Percentiles rank a stretch among this genome's conserved stretches.
phyloP scores from a whole-genome alignment of 169 alveolate genomes.

The Babesia bigemina region DNA sequence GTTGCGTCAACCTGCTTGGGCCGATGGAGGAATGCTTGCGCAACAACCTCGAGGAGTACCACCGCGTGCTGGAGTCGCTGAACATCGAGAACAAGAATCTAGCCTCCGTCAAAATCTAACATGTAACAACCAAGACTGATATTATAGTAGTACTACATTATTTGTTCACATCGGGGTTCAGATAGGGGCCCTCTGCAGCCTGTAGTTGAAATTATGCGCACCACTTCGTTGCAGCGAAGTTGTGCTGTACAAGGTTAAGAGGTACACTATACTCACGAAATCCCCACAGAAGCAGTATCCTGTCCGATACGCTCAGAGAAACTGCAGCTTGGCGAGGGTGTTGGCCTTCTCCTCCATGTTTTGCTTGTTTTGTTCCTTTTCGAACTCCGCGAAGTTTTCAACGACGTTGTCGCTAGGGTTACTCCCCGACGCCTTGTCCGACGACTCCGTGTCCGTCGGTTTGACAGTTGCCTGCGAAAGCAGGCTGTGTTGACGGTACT shows the following conservation, averaged over 20 bases:
- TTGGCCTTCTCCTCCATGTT: conserved; percentile 36
- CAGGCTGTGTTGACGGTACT: conserved; percentile 58
- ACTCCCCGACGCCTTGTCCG: conserved; percentile 13
- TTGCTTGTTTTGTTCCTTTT: conserved; percentile 35
- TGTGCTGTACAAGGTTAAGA: not conserved
- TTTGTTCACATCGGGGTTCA: not conserved
- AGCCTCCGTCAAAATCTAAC: conserved; percentile 26
- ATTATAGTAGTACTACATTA: not conserved
- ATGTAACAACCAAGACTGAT: not conserved
- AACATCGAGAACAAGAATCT: conserved; percentile 56
- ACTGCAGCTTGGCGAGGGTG: conserved; percentile 58
- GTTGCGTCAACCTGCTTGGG: conserved; percentile 93
- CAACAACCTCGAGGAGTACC: conserved; percentile 91
- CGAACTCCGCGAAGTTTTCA: conserved; percentile 57
- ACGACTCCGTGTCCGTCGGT: not conserved
- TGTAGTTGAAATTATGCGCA: not conserved
- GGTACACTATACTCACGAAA: no score
- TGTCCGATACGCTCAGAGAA: conserved; percentile 3
- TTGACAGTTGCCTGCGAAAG: conserved; percentile 32
- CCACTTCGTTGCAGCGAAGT: not conserved
- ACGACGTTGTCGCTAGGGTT: conserved; percentile 2
- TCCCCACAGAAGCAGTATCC: not conserved
- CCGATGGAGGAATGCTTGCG: conserved; percentile 91
- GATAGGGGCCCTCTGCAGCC: not conserved
- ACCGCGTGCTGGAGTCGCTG: conserved; percentile 68